Evolutionary conservation across 768 basidiomycete species (phyloP), one percentile per base, ranked within the genome.

Genomic region (Cystobasidium tubakii): DNA sequence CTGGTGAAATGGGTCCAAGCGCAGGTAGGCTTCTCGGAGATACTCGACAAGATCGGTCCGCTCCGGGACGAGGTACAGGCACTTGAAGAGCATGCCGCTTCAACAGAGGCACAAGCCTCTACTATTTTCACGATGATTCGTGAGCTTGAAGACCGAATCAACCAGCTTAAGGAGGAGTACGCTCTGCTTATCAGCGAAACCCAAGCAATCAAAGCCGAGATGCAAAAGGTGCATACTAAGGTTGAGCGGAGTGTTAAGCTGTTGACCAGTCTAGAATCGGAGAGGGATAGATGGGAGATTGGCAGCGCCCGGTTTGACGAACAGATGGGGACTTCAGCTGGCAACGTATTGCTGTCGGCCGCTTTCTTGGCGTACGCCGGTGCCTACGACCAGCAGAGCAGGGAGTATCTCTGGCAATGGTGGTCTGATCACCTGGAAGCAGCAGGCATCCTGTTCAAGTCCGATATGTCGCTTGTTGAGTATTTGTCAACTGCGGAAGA

Each of bases 321-420:
- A 0, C 95, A 98, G 81, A 98, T 98, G 95, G 90, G 91, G 80
- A 99, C 96, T 53, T 94, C 98, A 76, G 92, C 94, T 42, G 96
- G 96, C 29, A 95, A 99, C 80, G 94, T 97, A 55, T 83, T 99
- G 34, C 85, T 98, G 42, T 96, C 95, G 50, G 90, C 95, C 0
- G 96, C 91, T 0, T 98, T 97, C 87, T 82, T 98, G 74, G 94
- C 96, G 0, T 99, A 99, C 78, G 89, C 90, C 25, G 96, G 96
- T 66, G 98, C 92, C 87, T 99, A 98, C 81, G 96, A 99, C 81
- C 96, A 99, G 81, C 89, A 92, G 79, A 95, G 97, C 83, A 91
- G 96, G 74, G 93, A 97, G 81, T 86, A 88, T 73, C 94, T 96
- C 91, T 93, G 91, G 92, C 89, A 92, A 77, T 89, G 91, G 77